Conservation (phyloP, 2,329 filamentous ascomycete genomes). For the Monilinia vaccinii-corymbosi region DNA sequence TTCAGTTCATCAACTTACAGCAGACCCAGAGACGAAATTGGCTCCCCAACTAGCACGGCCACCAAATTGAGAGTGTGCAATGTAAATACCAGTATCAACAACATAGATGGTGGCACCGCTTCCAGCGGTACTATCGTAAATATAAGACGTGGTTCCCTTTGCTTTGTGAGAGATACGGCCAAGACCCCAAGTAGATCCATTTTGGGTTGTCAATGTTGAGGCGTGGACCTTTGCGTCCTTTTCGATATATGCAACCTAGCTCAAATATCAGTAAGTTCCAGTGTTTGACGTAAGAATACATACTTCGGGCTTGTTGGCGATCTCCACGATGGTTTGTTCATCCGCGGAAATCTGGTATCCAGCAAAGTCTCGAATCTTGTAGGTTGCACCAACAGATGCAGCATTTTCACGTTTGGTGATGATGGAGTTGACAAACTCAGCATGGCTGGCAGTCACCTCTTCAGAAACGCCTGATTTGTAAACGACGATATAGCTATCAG, state of each 20-base stretch:
- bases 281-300: neutral
- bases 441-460: slow-evolving; percentile 40
- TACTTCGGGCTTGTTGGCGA: slow-evolving; percentile 26
- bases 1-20: slow-evolving; percentile 16
- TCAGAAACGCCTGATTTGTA: slow-evolving; percentile 47
- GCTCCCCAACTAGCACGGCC: slow-evolving; percentile 30
- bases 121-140: slow-evolving; percentile 30
- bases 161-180: slow-evolving; percentile 27
- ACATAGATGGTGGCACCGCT: slow-evolving; percentile 30
- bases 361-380: slow-evolving; percentile 20
- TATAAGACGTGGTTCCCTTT: slow-evolving; percentile 23
- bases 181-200: slow-evolving; percentile 27
- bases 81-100: slow-evolving; percentile 31
- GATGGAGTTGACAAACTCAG: slow-evolving; percentile 38
- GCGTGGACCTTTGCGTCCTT: slow-evolving; percentile 27
- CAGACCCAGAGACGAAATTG: slow-evolving; percentile 26
- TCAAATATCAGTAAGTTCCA: neutral
- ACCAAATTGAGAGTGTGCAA: slow-evolving; percentile 30
- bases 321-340: slow-evolving; percentile 21
- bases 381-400: slow-evolving; percentile 23
- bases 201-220: slow-evolving; percentile 23
- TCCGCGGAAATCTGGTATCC: slow-evolving; percentile 26
- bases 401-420: slow-evolving; percentile 48
- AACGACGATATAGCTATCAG: slow-evolving; percentile 55
- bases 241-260: slow-evolving; percentile 26